A percentile compares a stretch with the other conserved stretches of the same genome.
Evolutionary conservation across 805 yeast species (phyloP).

Genomic region (Candida broadrunensis): DNA sequence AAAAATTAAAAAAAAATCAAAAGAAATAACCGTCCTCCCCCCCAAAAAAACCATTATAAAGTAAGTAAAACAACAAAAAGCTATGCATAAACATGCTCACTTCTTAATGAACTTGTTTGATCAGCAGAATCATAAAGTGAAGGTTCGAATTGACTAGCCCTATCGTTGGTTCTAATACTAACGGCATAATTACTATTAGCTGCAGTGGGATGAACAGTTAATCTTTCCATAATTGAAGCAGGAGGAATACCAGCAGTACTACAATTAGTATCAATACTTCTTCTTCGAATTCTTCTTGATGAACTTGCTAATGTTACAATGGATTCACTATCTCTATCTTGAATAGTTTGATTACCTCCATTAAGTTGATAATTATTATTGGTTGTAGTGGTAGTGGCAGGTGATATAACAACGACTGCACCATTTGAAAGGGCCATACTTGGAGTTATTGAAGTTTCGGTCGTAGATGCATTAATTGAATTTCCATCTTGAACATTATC

Average conservation of each 20-base stretch:
- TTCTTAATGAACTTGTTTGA: constrained; percentile 7
- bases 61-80: too few species aligned
- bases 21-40: too few species aligned
- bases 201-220: constrained; percentile 30
- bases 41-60: too few species aligned
- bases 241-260: constrained; percentile 72
- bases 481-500: constrained; percentile 25
- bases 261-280: constrained; percentile 53
- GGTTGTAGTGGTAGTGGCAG: constrained; percentile 7
- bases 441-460: constrained; percentile 51
- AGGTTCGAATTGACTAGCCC: constrained; percentile 6
- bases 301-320: constrained; percentile 43
- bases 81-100: constrained; percentile 1
- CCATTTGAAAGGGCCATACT: constrained; percentile 18
- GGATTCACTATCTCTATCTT: constrained; percentile 40
- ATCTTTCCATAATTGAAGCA: constrained; percentile 63
- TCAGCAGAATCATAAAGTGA: constrained; percentile 6
- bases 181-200: constrained; percentile 18
- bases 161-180: constrained; percentile 11
- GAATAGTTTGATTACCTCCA: neutral
- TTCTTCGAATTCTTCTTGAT: constrained; percentile 34
- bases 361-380: constrained; percentile 8
- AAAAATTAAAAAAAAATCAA: too few species aligned
- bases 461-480: constrained; percentile 42
- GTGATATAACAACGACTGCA: constrained; percentile 9